Base-by-base conservation (phyloP, 2,329 filamentous ascomycete species). In the Alternaria tenuissima region DNA sequence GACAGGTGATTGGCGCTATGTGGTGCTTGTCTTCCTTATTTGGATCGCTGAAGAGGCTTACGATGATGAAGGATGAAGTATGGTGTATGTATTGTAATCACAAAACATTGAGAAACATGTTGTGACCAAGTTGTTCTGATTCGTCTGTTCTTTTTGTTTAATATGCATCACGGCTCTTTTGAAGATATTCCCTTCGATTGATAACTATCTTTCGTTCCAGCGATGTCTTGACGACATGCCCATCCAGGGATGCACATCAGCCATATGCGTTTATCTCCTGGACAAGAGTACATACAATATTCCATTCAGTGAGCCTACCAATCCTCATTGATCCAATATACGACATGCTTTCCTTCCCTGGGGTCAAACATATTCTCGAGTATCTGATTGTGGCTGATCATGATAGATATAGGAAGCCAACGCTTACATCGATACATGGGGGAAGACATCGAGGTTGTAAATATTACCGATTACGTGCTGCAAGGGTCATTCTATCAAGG, bases 21-120 rank as follows among this genome's bases (percentile, higher is more conserved):
- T 36, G 46, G 30, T 38, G 30, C 54, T 63, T 52, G 61, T 65
- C 61, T 56, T 30, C 36, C 12, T n/a, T 41, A 11, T 41, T 52
- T 52, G 49, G 49, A 52, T 52, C 49, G 24, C 34, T 52, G 24
- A 11, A 34, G 22, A 36, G 46, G 32, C 46, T 49, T 49, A 36
- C 46, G 46, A 49, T 49, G 38, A 41, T 14, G 38, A 49, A 36
- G 46, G 34, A 39, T 20, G 46, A 49, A 49, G 46, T 49, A 49
- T 38, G 46, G 46, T 49, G 30, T 38, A 52, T 52, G 49, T 52
- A 52, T 38, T 41, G 49, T 52, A 41, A 52, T 52, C 49, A 52
- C 46, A 49, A 49, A 49, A 38, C 46, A 49, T 36, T 49, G 8
- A 49, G 30, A 49, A 26, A 49, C 9, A 49, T 49, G 46, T 36